Evolutionary conservation across 2,329 filamentous ascomycete genomes (phyloP).

Genomic region (Sclerotinia trifoliorum): DNA sequence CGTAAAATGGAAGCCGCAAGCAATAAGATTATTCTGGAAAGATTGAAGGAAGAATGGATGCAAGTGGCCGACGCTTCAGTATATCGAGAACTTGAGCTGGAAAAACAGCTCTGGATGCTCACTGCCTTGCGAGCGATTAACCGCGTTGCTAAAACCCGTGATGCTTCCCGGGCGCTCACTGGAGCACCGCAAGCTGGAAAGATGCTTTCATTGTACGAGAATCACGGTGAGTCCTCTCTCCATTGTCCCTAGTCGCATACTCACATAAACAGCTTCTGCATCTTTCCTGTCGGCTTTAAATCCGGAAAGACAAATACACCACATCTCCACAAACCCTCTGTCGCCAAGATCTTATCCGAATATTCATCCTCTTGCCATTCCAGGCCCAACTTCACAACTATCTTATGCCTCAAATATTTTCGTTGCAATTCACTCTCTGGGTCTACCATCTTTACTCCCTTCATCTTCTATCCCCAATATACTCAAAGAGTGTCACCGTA

Average conservation of each 20-base stretch:
- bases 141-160: slow-evolving; percentile 1
- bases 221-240: slow-evolving; percentile 33
- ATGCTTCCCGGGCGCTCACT: not conserved
- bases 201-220: slow-evolving; percentile 38
- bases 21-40: slow-evolving; percentile 51
- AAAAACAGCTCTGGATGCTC: slow-evolving; percentile 62
- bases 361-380: slow-evolving; percentile 39
- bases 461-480: slow-evolving; percentile 56
- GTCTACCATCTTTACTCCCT: slow-evolving; percentile 56
- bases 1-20: slow-evolving; percentile 55
- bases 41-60: slow-evolving; percentile 54
- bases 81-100: slow-evolving; percentile 52
- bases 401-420: slow-evolving; percentile 44
- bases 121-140: slow-evolving; percentile 48
- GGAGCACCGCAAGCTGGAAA: slow-evolving; percentile 24
- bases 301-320: slow-evolving; percentile 45
- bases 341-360: slow-evolving; percentile 41
- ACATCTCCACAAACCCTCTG: slow-evolving; percentile 44
- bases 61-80: slow-evolving; percentile 47
- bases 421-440: slow-evolving; percentile 52
- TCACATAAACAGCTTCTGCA: slow-evolving; percentile 31
- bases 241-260: slow-evolving; percentile 1
- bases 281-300: slow-evolving; percentile 39
- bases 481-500: slow-evolving; percentile 55
- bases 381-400: slow-evolving; percentile 42